Base-by-base conservation (phyloP, 176 grass and related monocot genomes). In the Oryza longistaminata region DNA sequence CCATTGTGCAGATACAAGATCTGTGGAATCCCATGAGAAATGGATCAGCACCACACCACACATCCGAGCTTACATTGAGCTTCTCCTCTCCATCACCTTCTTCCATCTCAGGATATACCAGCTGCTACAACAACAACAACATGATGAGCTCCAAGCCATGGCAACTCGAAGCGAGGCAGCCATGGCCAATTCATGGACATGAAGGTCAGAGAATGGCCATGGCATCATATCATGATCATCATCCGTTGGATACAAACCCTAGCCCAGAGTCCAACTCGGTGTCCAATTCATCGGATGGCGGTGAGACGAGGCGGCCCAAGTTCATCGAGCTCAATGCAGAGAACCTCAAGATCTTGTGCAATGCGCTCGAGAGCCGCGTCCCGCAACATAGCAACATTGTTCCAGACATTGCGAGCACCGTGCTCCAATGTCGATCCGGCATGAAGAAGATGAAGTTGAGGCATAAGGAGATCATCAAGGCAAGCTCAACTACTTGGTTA, bases 281-380 rank as follows among this genome's bases (percentile, higher is more conserved):
- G 52, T 79, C 91, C 22, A 92, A 21, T 40, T 89, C 88, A 72
- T 77, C 88, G 0, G 82, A 78, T 52, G 75, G 77, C 15, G 34
- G 11, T 13, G 81, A 81, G 35, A 21, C 62, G 42, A 29, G 27
- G 25, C 66, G 24, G 16, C 83, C 92, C 22, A 99, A 82, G 77
- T 96, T 99, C 90, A 94, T 66, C 53, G 96, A 94, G 84, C 88
- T 98, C 67, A 98, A 68, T 2, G 93, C 96, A 0, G 91, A 93
- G 81, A 98, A 98, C 39, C 83, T 98, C 68, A 98, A 94, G 79
- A 73, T 83, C 15, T n/a, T 98, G 7, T 96, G 91, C 81, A 76
- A 78, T 44, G 46, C 80, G 22, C 87, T 98, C 8, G 96, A 94
- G 90, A 88, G 71, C 29, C 61, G 52, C 17, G 90, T 87, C 10